Evolutionary conservation across 2,329 filamentous ascomycete genomes (phyloP), one percentile per base, ranked within the genome.

Genomic region (Aspergillus sojae): DNA sequence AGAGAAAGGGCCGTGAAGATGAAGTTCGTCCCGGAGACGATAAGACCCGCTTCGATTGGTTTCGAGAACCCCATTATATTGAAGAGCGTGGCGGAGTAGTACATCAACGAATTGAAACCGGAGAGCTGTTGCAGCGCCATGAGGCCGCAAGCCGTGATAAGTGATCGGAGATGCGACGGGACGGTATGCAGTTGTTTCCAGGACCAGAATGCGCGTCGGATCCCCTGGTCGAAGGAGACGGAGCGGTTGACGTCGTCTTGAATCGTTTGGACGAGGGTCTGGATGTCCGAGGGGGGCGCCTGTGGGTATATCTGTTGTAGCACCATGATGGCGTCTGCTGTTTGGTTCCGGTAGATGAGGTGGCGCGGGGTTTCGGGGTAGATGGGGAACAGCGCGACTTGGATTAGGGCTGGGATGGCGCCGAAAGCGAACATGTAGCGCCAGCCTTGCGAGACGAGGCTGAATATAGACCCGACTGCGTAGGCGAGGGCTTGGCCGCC

Each of bases 81-180:
- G 46, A 50, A 50, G 12, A 50, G 46, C 16, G 46, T 50, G 46
- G 46, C 46, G 46, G 46, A 50, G 46, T 50, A 50, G 46, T 50
- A 50, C 46, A 50, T 50, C 12, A 50, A 26, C 6, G 46, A 28
- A 16, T 50, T 50, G 26, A 50, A 50, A 26, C 46, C 23, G 12
- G 46, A 50, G 46, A 50, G 23, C 46, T 50, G 46, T 5, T 50
- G 46, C 14, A 50, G 26, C 23, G 46, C 46, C 23, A 50, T 50
- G 10, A 50, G 46, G 46, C 46, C 16, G 46, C 46, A 50, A 7
- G 46, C 46, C 3, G 46, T 50, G 46, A 30, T 50, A 5, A 50
- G 46, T 14, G 46, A 50, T 16, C 46, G 46, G 14, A 50, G 46
- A 26, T 50, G 23, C 6, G 46, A 28, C 26, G 46, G 46, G 46